Conservation (phyloP, 2,329 filamentous ascomycete species). For the Grosmannia serpens region DNA sequence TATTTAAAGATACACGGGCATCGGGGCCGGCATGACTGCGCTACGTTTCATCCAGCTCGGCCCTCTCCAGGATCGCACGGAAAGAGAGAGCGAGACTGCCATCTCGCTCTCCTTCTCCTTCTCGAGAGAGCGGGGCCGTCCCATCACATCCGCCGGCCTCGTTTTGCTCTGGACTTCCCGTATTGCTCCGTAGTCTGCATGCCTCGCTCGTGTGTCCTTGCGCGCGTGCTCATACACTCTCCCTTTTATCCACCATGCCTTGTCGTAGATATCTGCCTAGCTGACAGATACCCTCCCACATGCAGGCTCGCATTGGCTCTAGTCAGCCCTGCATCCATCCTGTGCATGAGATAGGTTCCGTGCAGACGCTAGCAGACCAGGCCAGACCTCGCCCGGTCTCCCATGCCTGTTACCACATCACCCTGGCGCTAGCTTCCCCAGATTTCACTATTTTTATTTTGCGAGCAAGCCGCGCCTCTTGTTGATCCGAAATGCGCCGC, state of each 20-base stretch:
- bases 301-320: neutral
- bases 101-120: too few species aligned
- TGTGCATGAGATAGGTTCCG: neutral
- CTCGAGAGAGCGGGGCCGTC: too few species aligned
- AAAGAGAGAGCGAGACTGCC: neutral
- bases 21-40: neutral
- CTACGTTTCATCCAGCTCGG: neutral
- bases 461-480: too few species aligned
- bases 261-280: too few species aligned
- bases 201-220: neutral
- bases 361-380: neutral
- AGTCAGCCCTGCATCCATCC: neutral
- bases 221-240: too few species aligned
- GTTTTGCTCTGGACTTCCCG: neutral
- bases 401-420: neutral
- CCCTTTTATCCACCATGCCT: too few species aligned
- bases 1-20: neutral
- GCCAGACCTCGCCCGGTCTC: neutral
- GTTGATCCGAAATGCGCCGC: neutral
- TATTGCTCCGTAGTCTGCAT: neutral
- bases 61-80: neutral
- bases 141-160: too few species aligned
- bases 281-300: too few species aligned
- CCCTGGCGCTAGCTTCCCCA: neutral
- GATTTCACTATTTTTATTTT: slow-evolving; percentile 1